A percentile compares a stretch with the other conserved stretches of the same genome.
Evolutionary conservation across 768 basidiomycete species (phyloP).

Genomic region (Gloeophyllum trabeum): DNA sequence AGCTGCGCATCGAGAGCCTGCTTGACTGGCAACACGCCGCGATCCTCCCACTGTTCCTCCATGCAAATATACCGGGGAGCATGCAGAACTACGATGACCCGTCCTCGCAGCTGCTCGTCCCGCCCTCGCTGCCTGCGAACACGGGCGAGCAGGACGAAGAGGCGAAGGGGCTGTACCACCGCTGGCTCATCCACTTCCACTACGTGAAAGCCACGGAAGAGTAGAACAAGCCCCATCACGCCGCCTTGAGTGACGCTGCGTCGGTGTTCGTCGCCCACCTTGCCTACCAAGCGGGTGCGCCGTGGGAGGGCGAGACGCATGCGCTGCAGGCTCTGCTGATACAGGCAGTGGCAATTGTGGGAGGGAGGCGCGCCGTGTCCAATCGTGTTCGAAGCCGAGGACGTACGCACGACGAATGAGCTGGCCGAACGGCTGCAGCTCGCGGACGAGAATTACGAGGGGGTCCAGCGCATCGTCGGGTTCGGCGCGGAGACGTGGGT

Average conservation of each 20-base stretch:
- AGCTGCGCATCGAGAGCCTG: conserved; percentile 28
- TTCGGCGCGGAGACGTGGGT: conserved; percentile 27
- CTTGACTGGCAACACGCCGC: conserved; percentile 47
- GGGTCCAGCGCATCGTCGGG: conserved; percentile 16
- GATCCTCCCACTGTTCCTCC: conserved; percentile 41
- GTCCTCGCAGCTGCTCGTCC: conserved; percentile 24
- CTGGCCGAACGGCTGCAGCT: conserved; percentile 18
- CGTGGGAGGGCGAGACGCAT: conserved; percentile 43
- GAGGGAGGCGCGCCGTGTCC: conserved; percentile 30
- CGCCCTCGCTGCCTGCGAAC: conserved; percentile 32
- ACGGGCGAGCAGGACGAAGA: conserved; percentile 25
- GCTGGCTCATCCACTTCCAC: conserved; percentile 38
- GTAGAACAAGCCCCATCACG: conserved; percentile 33
- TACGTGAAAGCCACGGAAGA: conserved; percentile 31
- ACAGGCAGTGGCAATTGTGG: conserved; percentile 28
- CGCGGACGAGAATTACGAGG: conserved; percentile 21
- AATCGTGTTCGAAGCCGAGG: conserved; percentile 32
- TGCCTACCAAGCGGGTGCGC: conserved; percentile 28
- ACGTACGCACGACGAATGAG: conserved; percentile 29
- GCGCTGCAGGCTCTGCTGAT: conserved; percentile 35
- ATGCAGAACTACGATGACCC: conserved; percentile 37
- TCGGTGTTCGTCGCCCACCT: conserved; percentile 26
- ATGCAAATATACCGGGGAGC: conserved; percentile 27
- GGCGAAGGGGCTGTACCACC: conserved; percentile 26
- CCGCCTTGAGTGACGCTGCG: conserved; percentile 25